Evolutionary conservation across 192 early-diverging fungal genomes (phyloP).

Genomic region (Backusella sp.): DNA sequence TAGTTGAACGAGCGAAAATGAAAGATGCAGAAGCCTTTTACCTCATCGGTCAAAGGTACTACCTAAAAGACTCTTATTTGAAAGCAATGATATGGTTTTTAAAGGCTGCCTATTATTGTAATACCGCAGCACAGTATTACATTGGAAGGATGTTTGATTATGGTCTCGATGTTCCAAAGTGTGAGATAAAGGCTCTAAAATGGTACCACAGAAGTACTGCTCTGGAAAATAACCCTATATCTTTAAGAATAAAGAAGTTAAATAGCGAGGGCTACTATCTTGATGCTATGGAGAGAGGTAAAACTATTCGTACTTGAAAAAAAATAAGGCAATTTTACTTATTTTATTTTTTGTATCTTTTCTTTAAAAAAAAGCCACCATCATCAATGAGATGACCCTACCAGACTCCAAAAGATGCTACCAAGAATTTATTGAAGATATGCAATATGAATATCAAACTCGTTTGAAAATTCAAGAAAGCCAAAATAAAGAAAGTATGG

Average conservation of each 20-base stretch:
- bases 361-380: not conserved
- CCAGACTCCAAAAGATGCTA: not conserved
- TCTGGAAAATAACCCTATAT: not conserved
- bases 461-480: not conserved
- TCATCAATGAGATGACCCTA: not conserved
- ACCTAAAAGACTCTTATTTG: conserved; percentile 2
- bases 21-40: not conserved
- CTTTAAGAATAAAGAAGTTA: not conserved
- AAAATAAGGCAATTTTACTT: no score
- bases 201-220: not conserved
- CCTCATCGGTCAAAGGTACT: not conserved
- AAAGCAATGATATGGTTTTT: conserved; percentile 4
- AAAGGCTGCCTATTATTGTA: not conserved
- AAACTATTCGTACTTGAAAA: not conserved
- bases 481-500: not conserved
- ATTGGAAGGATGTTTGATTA: not conserved
- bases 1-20: not conserved
- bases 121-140: not conserved
- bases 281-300: not conserved
- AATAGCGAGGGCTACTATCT: not conserved
- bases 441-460: not conserved
- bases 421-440: not conserved
- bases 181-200: not conserved
- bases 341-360: not conserved
- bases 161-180: not conserved